Evolutionary conservation across 2,329 filamentous ascomycete genomes (phyloP).

Genomic region (Claviceps pazoutovae): DNA sequence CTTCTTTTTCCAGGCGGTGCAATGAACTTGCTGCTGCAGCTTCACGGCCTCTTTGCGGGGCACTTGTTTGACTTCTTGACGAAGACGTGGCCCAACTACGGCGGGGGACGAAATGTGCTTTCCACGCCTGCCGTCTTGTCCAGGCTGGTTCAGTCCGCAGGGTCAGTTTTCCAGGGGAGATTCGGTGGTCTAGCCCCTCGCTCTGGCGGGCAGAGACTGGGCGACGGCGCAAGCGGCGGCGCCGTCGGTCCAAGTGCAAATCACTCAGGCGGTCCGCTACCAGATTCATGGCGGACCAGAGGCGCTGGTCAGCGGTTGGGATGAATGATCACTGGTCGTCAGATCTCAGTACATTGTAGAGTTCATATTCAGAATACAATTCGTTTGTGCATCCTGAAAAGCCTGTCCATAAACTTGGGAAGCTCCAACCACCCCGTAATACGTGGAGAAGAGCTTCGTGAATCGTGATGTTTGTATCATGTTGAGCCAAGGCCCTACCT

Average conservation of each 20-base stretch:
- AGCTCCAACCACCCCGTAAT: too few relatives aligned
- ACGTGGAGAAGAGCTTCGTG: too few relatives aligned
- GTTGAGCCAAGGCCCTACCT: too few relatives aligned
- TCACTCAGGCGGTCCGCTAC: constrained; percentile 34
- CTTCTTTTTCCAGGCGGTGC: constrained; percentile 51
- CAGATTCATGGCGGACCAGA: constrained; percentile 49
- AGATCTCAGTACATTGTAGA: too few relatives aligned
- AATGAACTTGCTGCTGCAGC: constrained; percentile 43
- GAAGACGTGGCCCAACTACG: constrained; percentile 76
- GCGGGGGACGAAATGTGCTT: constrained; percentile 65
- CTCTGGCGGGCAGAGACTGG: constrained; percentile 17
- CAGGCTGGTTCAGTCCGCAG: constrained; percentile 42
- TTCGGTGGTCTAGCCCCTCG: constrained; percentile 41
- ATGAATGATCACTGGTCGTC: constrained; percentile 10
- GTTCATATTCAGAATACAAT: too few relatives aligned
- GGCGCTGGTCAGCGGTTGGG: constrained; percentile 51
- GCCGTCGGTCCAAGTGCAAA: constrained; percentile 21
- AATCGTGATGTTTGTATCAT: too few relatives aligned
- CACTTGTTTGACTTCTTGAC: constrained; percentile 87
- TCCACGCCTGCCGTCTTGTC: constrained; percentile 60
- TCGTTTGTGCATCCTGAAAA: too few relatives aligned
- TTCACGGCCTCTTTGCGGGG: constrained; percentile 71
- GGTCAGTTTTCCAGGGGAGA: constrained; percentile 7
- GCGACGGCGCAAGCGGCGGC: constrained; percentile 4
- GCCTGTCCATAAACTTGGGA: too few relatives aligned